phyloP scores from a whole-genome alignment of 2,329 filamentous ascomycete species.

The Colletotrichum limetticola region DNA sequence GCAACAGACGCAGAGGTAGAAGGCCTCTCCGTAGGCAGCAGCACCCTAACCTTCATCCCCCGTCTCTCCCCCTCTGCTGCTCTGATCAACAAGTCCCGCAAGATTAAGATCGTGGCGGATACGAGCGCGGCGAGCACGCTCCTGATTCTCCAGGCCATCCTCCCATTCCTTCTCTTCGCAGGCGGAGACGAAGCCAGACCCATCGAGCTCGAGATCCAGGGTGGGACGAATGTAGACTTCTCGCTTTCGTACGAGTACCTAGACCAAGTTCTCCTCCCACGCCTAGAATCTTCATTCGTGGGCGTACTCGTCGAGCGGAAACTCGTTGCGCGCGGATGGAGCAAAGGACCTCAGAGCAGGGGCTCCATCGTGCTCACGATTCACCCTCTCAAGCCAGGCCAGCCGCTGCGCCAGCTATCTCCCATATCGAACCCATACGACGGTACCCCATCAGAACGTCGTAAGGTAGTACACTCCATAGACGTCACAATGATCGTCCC shows the following conservation, averaged over 20 bases:
- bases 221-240: slow-evolving; percentile 69
- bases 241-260: slow-evolving; percentile 71
- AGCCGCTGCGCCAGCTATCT: slow-evolving; percentile 45
- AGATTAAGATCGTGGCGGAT: slow-evolving; percentile 60
- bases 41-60: slow-evolving; percentile 60
- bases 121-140: slow-evolving; percentile 64
- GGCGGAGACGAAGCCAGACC: slow-evolving; percentile 46
- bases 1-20: slow-evolving; percentile 61
- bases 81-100: slow-evolving; percentile 43
- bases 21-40: slow-evolving; percentile 63
- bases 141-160: slow-evolving; percentile 69
- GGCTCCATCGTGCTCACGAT: slow-evolving; percentile 58
- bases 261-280: slow-evolving; percentile 69
- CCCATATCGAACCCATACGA: too few species aligned
- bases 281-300: slow-evolving; percentile 59
- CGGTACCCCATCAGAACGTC: slow-evolving; percentile 31
- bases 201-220: slow-evolving; percentile 62
- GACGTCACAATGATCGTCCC: slow-evolving; percentile 65
- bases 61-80: slow-evolving; percentile 50
- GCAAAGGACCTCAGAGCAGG: slow-evolving; percentile 50
- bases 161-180: slow-evolving; percentile 69
- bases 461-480: slow-evolving; percentile 53
- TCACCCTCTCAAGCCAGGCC: slow-evolving; percentile 45
- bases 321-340: slow-evolving; percentile 63
- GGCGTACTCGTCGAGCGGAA: slow-evolving; percentile 57